Conservation (phyloP, 345 rosid species). For the Corymbia maculata region DNA sequence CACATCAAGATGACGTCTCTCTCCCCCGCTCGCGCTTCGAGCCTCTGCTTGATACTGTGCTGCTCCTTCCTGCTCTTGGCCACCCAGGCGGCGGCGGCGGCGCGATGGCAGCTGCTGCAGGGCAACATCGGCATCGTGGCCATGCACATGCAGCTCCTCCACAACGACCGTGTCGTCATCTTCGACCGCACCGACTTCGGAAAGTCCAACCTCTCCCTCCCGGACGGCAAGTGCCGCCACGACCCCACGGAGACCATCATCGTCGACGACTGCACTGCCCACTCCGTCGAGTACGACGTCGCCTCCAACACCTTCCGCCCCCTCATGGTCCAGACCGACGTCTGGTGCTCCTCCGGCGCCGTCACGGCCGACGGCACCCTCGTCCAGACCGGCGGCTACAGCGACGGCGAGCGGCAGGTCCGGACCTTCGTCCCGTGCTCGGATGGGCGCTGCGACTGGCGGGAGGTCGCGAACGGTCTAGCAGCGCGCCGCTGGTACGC, state of each 20-base stretch:
- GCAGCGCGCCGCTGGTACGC: constrained; percentile 34
- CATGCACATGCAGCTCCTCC: constrained; percentile 30
- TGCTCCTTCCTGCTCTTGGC: not conserved
- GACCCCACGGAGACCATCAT: constrained; percentile 2
- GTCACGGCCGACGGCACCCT: constrained; percentile 11
- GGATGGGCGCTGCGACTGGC: constrained; percentile 6
- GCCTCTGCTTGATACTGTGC: not conserved
- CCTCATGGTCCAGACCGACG: constrained; percentile 26
- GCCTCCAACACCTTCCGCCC: constrained; percentile 26
- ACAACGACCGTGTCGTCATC: constrained; percentile 18
- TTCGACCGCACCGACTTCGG: constrained; percentile 36
- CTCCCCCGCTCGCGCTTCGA: not conserved
- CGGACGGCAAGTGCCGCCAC: constrained; percentile 16
- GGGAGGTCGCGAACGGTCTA: constrained; percentile 7
- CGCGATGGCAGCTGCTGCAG: constrained; percentile 17
- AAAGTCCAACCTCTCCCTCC: constrained; percentile 32
- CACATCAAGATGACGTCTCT: not conserved
- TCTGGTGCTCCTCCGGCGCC: constrained; percentile 51
- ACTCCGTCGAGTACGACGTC: constrained; percentile 28
- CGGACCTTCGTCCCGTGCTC: constrained; percentile 7
- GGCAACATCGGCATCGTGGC: constrained; percentile 15
- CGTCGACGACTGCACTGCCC: constrained; percentile 2
- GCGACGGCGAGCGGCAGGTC: constrained; percentile 1
- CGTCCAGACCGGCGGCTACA: constrained; percentile 22
- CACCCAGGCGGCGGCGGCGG: not conserved